Conservation (phyloP, 2,329 filamentous ascomycete species). For the Dactylellina drechsleri region DNA sequence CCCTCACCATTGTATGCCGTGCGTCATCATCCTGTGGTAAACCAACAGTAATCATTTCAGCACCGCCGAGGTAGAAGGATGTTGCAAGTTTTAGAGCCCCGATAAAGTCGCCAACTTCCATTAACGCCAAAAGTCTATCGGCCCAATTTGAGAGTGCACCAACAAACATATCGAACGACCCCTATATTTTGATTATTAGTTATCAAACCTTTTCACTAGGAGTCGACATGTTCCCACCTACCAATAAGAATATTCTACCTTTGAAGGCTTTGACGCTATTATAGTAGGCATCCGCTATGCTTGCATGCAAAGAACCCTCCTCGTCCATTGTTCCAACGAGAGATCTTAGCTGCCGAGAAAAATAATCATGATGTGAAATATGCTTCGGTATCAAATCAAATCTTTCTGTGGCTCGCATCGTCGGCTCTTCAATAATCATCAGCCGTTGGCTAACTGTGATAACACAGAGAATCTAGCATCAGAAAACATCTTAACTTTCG, state of each 20-base stretch:
- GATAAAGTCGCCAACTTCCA: conserved; percentile 97
- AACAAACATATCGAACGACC: conserved; percentile 92
- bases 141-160: conserved; percentile 97
- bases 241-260: conserved; percentile 87
- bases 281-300: conserved; percentile 95
- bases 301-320: conserved; percentile 91
- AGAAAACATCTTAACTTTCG: conserved; percentile 32
- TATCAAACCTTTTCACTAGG: conserved; percentile 8
- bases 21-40: conserved; percentile 82
- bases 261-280: conserved; percentile 99
- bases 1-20: conserved; percentile 82
- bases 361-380: conserved; percentile 90
- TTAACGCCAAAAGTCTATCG: conserved; percentile 87
- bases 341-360: conserved; percentile 83
- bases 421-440: conserved; percentile 88
- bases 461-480: conserved; percentile 83
- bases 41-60: conserved; percentile 94
- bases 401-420: conserved; percentile 89
- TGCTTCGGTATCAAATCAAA: conserved; percentile 92
- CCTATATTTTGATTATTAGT: conserved; percentile 41
- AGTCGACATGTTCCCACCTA: conserved; percentile 36
- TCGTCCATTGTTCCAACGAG: conserved; percentile 90
- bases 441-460: conserved; percentile 93
- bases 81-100: conserved; percentile 89
- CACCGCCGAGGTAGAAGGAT: conserved; percentile 87